Percentiles rank a stretch among this genome's conserved stretches.
phyloP scores from a whole-genome alignment of 768 basidiomycete species.

The Amanita pallidorosea region DNA sequence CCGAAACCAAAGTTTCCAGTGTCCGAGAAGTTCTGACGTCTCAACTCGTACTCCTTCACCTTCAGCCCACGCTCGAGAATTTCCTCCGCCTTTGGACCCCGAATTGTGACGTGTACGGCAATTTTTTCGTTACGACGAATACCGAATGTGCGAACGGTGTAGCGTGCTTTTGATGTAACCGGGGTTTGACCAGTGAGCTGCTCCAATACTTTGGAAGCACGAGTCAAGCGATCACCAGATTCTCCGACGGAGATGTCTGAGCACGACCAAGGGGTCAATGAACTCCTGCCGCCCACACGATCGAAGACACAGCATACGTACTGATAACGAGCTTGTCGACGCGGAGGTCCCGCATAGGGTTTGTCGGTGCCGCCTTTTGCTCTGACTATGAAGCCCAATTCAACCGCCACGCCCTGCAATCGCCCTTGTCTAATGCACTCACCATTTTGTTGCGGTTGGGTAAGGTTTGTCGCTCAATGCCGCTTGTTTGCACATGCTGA shows the following conservation, averaged over 20 bases:
- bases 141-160: conserved; percentile 97
- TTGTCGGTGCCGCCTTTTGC: conserved; percentile 77
- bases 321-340: conserved; percentile 99
- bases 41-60: conserved; percentile 99
- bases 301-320: conserved; percentile 36
- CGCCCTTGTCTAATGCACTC: conserved; percentile 10
- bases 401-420: background rate
- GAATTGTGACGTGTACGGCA: conserved; percentile 96
- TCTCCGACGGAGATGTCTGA: conserved; percentile 99
- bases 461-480: conserved; percentile 27
- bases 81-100: conserved; percentile 98
- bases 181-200: conserved; percentile 99
- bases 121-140: conserved; percentile 99
- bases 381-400: conserved; percentile 53
- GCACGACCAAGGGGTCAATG: conserved; percentile 5
- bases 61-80: conserved; percentile 98
- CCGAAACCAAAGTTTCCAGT: conserved; percentile 99
- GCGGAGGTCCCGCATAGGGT: conserved; percentile 92
- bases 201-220: conserved; percentile 98
- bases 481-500: conserved; percentile 12
- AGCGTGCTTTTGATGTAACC: conserved; percentile 98
- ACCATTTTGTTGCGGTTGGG: conserved; percentile 31
- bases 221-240: conserved; percentile 97
- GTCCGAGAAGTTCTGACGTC: conserved; percentile 94
- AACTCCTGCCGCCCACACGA: conserved; percentile 5